Base-by-base conservation (phyloP, 2,329 filamentous ascomycete species). In the Thielaviopsis ethacetica region DNA sequence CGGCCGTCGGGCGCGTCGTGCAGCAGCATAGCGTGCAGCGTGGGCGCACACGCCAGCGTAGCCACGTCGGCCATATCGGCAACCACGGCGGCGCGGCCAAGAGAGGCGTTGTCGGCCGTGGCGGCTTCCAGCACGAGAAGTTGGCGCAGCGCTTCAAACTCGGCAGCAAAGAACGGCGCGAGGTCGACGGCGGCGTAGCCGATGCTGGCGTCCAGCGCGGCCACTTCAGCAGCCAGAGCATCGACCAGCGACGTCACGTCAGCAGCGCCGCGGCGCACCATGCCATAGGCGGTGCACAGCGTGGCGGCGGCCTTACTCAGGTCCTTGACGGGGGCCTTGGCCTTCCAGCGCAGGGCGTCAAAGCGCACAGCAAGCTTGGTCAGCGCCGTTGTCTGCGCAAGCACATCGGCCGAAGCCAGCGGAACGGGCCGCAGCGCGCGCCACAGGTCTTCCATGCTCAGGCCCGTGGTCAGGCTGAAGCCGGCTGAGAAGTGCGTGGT, bases 381-480 rank as follows among this genome's bases (percentile, higher is more conserved):
- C 64, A 86, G 72, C 44, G 76, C 72, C 13, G 73, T 62, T 6
- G 78, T 71, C 41, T 73, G 75, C 27, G 73, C 68, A 50, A 83
- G 69, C 0, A 74, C 71, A 3, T 67, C 65, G 24, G 71, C 68
- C 19, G 75, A 74, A 1, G 75, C 70, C 22, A 83, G 73, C 4
- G 81, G 76, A 12, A 73, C 68, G 0, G 90, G 88, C 57, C 86
- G 80, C 66, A 94, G 80, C 1, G 74, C 66, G 50, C 80, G 79
- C 91, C 91, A 95, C 5, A 95, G 75, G 9, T 73, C 69, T 66
- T 93, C 86, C 86, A 94, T 93, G 63, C 82, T 84, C 13, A 90
- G 73, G 0, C 89, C 90, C 1, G 85, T 90, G 0, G 76, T 82
- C 15, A 94, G 72, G 59, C 82, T 82, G 72, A 90, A 91, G 1